Percentiles rank a stretch among this genome's conserved stretches.
Conservation (phyloP, 2,329 filamentous ascomycete species). For the Ophiocordyceps camponoti-rufipedis region DNA sequence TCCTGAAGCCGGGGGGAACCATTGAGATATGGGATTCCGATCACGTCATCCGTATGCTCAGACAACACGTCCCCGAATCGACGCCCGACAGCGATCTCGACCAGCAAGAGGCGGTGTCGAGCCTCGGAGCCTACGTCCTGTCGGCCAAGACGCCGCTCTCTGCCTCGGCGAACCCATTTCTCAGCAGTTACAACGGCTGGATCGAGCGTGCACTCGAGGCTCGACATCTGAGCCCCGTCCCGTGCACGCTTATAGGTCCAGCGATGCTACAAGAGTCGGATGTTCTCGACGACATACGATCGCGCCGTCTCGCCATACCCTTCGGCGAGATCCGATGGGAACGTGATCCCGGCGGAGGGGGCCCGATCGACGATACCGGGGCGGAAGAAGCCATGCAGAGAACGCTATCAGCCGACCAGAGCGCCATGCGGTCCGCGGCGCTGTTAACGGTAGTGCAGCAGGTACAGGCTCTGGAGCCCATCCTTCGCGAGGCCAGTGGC, state of each 20-base stretch:
- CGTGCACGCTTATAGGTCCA: conserved; percentile 62
- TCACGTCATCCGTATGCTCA: conserved; percentile 63
- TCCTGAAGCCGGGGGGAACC: conserved; percentile 60
- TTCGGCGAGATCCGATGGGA: conserved; percentile 78
- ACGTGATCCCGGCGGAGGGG: conserved; percentile 43
- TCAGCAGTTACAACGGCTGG: conserved; percentile 75
- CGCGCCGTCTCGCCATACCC: conserved; percentile 69
- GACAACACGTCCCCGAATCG: conserved; percentile 51
- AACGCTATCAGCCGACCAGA: conserved; percentile 47
- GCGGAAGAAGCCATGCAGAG: conserved; percentile 26
- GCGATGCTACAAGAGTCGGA: conserved; percentile 68
- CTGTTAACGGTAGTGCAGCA: conserved; percentile 64
- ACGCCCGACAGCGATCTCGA: conserved; percentile 20
- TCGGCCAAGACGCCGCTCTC: conserved; percentile 69
- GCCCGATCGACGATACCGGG: conserved; percentile 38
- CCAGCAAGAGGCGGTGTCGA: conserved; percentile 45
- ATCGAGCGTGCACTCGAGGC: conserved; percentile 56
- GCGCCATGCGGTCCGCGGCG: conserved; percentile 61
- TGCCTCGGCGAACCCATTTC: conserved; percentile 60
- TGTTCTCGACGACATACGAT: conserved; percentile 47
- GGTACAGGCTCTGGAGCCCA: conserved; percentile 70
- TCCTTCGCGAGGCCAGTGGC: conserved; percentile 63
- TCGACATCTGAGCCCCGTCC: conserved; percentile 52
- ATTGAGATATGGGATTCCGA: conserved; percentile 86
- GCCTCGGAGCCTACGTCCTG: conserved; percentile 66